A percentile compares a stretch with the other conserved stretches of the same genome.
Conservation (phyloP, 306 rosid species). For the Pachyrhizus erosus region DNA sequence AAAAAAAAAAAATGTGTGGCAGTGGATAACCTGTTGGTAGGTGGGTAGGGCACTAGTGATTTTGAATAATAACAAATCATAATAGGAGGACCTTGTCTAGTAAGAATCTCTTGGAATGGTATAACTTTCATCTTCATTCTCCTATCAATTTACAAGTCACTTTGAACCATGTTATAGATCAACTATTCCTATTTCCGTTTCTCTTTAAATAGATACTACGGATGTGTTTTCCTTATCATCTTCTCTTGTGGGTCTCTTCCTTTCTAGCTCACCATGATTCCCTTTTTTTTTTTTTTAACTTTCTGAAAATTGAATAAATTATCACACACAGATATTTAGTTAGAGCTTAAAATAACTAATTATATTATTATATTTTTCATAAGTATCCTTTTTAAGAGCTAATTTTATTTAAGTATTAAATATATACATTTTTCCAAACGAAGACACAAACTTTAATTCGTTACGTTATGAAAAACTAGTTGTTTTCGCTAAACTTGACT, state of each 20-base stretch:
- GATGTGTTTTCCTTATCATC: neutral
- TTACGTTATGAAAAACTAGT: no score
- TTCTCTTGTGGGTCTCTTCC: neutral
- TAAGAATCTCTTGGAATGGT: conserved; percentile 5
- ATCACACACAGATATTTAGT: neutral
- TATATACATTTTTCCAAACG: no score
- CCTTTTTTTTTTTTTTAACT: neutral
- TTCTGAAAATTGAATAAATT: neutral
- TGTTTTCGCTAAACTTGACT: no score
- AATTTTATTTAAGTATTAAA: no score
- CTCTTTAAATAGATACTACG: neutral
- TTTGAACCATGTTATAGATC: no score
- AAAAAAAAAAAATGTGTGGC: neutral
- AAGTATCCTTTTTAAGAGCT: no score
- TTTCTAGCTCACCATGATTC: neutral
- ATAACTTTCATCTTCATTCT: neutral
- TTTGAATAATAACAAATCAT: conserved; percentile 36
- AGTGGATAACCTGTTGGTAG: neutral
- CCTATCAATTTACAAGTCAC: neutral
- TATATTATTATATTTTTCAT: neutral
- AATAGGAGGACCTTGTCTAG: conserved; percentile 15
- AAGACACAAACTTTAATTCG: no score
- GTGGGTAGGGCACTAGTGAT: neutral
- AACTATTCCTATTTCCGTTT: neutral
- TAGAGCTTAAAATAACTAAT: neutral